Evolutionary conservation across 2,329 filamentous ascomycete species (phyloP).

Genomic region (Fusarium sp.): DNA sequence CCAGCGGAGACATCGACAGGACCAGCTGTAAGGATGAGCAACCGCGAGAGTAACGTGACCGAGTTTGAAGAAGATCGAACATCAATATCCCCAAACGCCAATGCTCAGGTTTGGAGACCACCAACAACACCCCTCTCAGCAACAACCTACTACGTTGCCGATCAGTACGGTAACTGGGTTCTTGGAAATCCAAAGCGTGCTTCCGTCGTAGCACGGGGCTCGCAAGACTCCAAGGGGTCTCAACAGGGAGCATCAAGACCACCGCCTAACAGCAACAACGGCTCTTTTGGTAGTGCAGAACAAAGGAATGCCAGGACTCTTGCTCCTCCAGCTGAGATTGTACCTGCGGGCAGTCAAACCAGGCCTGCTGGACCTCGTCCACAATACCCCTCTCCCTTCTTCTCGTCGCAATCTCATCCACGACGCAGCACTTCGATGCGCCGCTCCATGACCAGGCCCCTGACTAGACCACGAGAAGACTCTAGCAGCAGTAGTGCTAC

Average conservation of each 20-base stretch:
- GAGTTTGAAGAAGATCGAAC: conserved; percentile 63
- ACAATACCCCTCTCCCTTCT: conserved; percentile 38
- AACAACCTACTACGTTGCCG: conserved; percentile 61
- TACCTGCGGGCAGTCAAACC: conserved; percentile 41
- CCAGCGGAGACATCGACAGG: conserved; percentile 5
- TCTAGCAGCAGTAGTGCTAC: conserved; percentile 50
- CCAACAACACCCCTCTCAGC: conserved; percentile 58
- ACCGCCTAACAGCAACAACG: conserved; percentile 39
- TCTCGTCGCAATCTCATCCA: conserved; percentile 39
- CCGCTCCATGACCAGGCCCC: conserved; percentile 35
- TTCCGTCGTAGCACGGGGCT: conserved; percentile 40
- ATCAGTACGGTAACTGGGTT: conserved; percentile 66
- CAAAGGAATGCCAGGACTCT: conserved; percentile 18
- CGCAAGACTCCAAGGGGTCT: conserved; percentile 24
- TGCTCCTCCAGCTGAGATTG: conserved; percentile 48
- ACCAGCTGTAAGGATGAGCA: conserved; percentile 11
- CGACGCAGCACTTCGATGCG: conserved; percentile 35
- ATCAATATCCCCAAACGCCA: conserved; percentile 50
- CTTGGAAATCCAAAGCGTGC: conserved; percentile 54
- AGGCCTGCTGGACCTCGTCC: conserved; percentile 35
- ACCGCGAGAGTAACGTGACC: conserved; percentile 59
- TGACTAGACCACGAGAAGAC: conserved; percentile 39
- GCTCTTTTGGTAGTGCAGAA: not conserved
- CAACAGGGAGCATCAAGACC: conserved; percentile 20
- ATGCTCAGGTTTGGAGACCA: conserved; percentile 61